Conservation (phyloP, 257 asterid genomes). For the Nicotiana noctiflora region DNA sequence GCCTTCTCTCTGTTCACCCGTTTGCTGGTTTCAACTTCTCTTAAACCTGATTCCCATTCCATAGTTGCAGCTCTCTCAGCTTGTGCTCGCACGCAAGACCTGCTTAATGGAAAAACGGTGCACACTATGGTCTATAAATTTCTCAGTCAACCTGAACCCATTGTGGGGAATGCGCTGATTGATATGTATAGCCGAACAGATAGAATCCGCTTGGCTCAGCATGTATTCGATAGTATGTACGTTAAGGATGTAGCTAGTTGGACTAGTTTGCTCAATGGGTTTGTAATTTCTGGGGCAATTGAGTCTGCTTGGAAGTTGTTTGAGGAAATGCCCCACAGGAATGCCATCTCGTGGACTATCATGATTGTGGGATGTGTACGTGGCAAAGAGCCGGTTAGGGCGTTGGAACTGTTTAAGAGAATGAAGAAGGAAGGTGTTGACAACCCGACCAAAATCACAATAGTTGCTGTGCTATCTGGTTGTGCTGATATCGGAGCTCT, state of each 20-base stretch:
- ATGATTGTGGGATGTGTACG: constrained; percentile 78
- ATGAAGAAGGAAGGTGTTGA: constrained; percentile 49
- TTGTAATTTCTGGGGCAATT: constrained; percentile 39
- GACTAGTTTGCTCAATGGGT: constrained; percentile 71
- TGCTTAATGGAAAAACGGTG: constrained; percentile 38
- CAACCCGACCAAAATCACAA: constrained; percentile 48
- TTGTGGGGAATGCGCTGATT: constrained; percentile 52
- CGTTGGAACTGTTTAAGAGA: constrained; percentile 41
- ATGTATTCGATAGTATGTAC: constrained; percentile 35
- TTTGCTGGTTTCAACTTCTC: constrained; percentile 21
- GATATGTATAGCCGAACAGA: constrained; percentile 58
- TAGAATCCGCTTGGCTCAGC: constrained; percentile 35
- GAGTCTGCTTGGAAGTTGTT: constrained; percentile 44
- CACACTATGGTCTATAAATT: constrained; percentile 54
- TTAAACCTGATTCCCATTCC: constrained; percentile 57
- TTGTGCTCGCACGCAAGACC: constrained; percentile 46
- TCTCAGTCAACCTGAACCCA: constrained; percentile 34
- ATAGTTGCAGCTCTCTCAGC: constrained; percentile 62
- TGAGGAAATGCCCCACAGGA: constrained; percentile 56
- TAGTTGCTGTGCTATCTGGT: constrained; percentile 72
- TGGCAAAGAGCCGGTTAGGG: constrained; percentile 39
- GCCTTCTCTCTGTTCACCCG: constrained; percentile 35
- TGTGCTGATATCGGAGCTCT: constrained; percentile 85
- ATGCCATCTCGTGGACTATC: constrained; percentile 75
- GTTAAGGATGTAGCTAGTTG: constrained; percentile 58